These are phyloP conservation scores for Suillus alpinus DNA, from an alignment of 768 basidiomycete species.

Conservation along the genomic window DNA sequence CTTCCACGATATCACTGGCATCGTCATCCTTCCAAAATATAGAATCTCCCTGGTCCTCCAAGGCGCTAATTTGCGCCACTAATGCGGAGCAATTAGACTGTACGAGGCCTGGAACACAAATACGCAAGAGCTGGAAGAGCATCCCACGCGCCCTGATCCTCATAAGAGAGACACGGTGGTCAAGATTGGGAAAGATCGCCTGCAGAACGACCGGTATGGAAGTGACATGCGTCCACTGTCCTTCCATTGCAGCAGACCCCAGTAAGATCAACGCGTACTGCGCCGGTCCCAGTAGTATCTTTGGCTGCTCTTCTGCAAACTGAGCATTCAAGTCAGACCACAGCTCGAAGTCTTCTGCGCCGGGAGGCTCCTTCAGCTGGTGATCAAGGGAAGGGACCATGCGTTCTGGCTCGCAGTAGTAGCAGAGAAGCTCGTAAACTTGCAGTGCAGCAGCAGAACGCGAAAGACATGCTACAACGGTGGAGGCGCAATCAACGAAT, in stretches of 20 bases:
- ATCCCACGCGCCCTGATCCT: slow-evolving; percentile 71
- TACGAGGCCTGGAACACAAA: slow-evolving; percentile 78
- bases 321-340: slow-evolving; percentile 79
- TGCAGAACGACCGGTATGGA: slow-evolving; percentile 77
- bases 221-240: slow-evolving; percentile 69
- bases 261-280: slow-evolving; percentile 89
- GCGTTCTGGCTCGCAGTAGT: slow-evolving; percentile 76
- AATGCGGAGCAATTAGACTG: slow-evolving; percentile 64
- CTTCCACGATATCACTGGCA: slow-evolving; percentile 47
- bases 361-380: slow-evolving; percentile 56
- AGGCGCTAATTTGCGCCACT: slow-evolving; percentile 45
- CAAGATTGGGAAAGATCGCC: slow-evolving; percentile 76
- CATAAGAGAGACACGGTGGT: slow-evolving; percentile 69
- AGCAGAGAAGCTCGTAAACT: slow-evolving; percentile 82
- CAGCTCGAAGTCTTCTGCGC: slow-evolving; percentile 65
- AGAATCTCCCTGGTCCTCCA: slow-evolving; percentile 57
- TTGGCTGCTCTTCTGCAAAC: slow-evolving; percentile 65
- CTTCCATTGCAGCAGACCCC: slow-evolving; percentile 70
- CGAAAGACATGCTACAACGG: slow-evolving; percentile 81
- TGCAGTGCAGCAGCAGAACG: slow-evolving; percentile 69
- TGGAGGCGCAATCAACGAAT: slow-evolving; percentile 77
- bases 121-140: slow-evolving; percentile 80
- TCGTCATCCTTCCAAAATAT: slow-evolving; percentile 78
- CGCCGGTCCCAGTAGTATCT: slow-evolving; percentile 71
- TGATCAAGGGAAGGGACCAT: slow-evolving; percentile 81